phyloP scores from a whole-genome alignment of 805 yeast species.

The Scheffersomyces stipitis region DNA sequence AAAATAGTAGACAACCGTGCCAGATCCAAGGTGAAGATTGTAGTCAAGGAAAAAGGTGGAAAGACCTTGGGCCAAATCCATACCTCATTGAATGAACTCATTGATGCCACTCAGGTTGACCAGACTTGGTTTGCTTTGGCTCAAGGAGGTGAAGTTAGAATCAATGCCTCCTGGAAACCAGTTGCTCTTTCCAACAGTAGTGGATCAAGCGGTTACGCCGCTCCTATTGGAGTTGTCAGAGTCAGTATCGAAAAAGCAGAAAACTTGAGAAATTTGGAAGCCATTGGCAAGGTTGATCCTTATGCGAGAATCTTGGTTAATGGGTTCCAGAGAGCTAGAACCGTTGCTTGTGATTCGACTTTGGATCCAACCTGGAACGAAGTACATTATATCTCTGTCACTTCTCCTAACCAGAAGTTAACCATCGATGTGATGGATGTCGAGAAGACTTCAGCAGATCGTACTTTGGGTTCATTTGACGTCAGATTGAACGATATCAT shows the following conservation, averaged over 20 bases:
- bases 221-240: slow-evolving; percentile 91
- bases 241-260: slow-evolving; percentile 68
- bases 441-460: slow-evolving; percentile 73
- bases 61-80: slow-evolving; percentile 59
- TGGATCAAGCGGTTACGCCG: slow-evolving; percentile 80
- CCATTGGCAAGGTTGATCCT: slow-evolving; percentile 90
- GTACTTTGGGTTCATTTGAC: slow-evolving; percentile 82
- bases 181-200: slow-evolving; percentile 67
- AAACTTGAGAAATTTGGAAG: slow-evolving; percentile 80
- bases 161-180: slow-evolving; percentile 82
- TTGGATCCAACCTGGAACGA: slow-evolving; percentile 85
- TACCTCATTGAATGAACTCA: slow-evolving; percentile 58
- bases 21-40: slow-evolving; percentile 63
- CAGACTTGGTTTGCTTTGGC: slow-evolving; percentile 74
- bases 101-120: slow-evolving; percentile 77
- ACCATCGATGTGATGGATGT: slow-evolving; percentile 92
- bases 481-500: slow-evolving; percentile 67
- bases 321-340: slow-evolving; percentile 74
- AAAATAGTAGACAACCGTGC: slow-evolving; percentile 71
- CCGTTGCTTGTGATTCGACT: slow-evolving; percentile 63
- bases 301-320: slow-evolving; percentile 79
- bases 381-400: slow-evolving; percentile 74
- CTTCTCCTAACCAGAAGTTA: slow-evolving; percentile 78
- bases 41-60: slow-evolving; percentile 60
- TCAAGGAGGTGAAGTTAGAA: slow-evolving; percentile 71